Conservation (phyloP, 2,329 filamentous ascomycete species). For the Chrysosporium keratinophilum region DNA sequence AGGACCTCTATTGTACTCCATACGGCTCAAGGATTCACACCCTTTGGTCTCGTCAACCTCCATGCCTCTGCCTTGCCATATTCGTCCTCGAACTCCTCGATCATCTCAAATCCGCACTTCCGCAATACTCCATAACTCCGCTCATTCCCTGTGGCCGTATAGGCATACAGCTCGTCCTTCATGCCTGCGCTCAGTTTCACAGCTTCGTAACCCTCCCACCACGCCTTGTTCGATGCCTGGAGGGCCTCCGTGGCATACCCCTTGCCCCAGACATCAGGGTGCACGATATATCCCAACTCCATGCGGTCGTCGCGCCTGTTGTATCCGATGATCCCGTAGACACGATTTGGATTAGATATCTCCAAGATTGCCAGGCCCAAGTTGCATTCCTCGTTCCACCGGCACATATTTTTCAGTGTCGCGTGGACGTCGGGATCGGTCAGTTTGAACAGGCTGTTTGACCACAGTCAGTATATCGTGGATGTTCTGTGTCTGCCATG, state of each 20-base stretch:
- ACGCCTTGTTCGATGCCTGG: conserved; percentile 11
- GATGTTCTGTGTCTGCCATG: neutral
- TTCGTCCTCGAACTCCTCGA: conserved; percentile 11
- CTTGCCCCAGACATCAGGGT: conserved; percentile 15
- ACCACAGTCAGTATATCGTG: neutral
- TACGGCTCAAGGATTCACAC: neutral
- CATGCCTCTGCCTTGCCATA: conserved; percentile 8
- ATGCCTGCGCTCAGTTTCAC: neutral
- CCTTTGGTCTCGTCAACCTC: neutral
- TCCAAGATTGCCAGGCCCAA: conserved; percentile 2
- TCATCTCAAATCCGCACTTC: conserved; percentile 12
- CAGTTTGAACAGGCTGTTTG: conserved; percentile 5
- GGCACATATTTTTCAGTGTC: conserved; percentile 5
- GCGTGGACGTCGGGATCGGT: conserved; percentile 10
- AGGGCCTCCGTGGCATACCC: conserved; percentile 16
- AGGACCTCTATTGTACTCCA: neutral
- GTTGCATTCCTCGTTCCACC: conserved; percentile 5
- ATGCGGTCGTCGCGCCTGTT: neutral
- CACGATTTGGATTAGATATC: conserved; percentile 1
- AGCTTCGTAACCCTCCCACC: conserved; percentile 11
- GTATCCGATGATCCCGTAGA: conserved; percentile 3
- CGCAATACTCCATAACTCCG: conserved; percentile 9
- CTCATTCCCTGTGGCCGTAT: conserved; percentile 4
- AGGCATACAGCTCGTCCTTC: conserved; percentile 2
- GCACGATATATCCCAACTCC: conserved; percentile 13